Base-by-base conservation (phyloP, 371 early-diverging fungal species). In the Mortierella sp. region DNA sequence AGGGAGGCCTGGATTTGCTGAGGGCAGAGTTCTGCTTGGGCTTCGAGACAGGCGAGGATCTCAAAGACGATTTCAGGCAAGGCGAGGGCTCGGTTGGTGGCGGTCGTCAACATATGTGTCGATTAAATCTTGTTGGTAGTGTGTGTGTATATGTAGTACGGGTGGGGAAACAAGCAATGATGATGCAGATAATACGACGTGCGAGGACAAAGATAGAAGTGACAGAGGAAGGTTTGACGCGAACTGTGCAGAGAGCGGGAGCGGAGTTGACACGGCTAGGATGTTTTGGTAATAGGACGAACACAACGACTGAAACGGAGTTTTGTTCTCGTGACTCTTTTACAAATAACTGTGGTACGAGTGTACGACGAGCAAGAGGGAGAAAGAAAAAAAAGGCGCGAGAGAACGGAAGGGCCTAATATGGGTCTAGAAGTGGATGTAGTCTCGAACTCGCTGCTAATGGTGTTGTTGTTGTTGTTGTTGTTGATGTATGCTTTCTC, bases 11-110 rank as follows among this genome's bases (percentile, higher is more conserved):
- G 87, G 74, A 80, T 48, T n/a, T 72, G 77, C 60, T 80, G 79
- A 18, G 87, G 80, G 24, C 76, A 75, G 32, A 79, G 75, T 7
- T 82, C 87, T 10, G 80, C 87, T 70, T 86, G 82, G 71, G 82
- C 82, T 16, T 82, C 87, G 73, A 86, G 82, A 51, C 78, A 79
- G 72, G 80, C 82, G 29, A 86, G 80, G 65, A 86, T 82, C 78
- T 82, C 87, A 65, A 79, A 86, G 75, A 86, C 80, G 74, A 86
- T 75, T 65, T 86, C 87, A 41, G 87, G 86, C 29, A 86, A 54
- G 49, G 86, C 82, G 43, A 86, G 86, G 27, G 86, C 86, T 51
- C 86, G 82, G 32, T 35, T 77, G 7, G 82, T 82, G 63, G 86
- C 82, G 55, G 70, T 79, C 29, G 72, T 60, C 60, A 60, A 60